A percentile compares a stretch with the other conserved stretches of the same genome.
Conservation (phyloP, 805 yeast species). For the Kurtzmaniella cleridarum region DNA sequence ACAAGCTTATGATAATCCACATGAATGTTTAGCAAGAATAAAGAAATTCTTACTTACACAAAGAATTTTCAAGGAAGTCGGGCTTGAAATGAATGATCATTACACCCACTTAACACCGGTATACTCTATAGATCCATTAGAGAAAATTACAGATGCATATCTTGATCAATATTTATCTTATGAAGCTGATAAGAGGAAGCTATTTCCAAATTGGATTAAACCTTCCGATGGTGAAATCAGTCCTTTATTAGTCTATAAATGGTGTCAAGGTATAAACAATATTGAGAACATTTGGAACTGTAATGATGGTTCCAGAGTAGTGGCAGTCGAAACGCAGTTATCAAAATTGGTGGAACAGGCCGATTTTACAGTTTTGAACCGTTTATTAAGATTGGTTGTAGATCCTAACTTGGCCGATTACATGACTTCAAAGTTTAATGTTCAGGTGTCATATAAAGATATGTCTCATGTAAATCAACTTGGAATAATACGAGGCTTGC, state of each 20-base stretch:
- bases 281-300: constrained; percentile 72
- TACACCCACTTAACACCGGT: constrained; percentile 82
- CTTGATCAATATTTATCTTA: constrained; percentile 94
- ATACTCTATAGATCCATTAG: constrained; percentile 83
- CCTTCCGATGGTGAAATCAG: constrained; percentile 94
- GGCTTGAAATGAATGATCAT: constrained; percentile 85
- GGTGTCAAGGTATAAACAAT: constrained; percentile 90
- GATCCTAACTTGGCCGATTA: constrained; percentile 94
- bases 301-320: constrained; percentile 68
- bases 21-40: constrained; percentile 80
- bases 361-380: constrained; percentile 81
- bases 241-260: constrained; percentile 84
- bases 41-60: constrained; percentile 81
- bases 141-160: constrained; percentile 94
- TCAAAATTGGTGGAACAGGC: constrained; percentile 75
- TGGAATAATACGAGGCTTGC: constrained; percentile 85
- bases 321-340: constrained; percentile 73
- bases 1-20: constrained; percentile 96
- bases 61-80: constrained; percentile 86
- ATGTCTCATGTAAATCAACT: constrained; percentile 90
- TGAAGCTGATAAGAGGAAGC: constrained; percentile 79
- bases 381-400: constrained; percentile 71
- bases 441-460: constrained; percentile 78
- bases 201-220: constrained; percentile 95
- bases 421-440: constrained; percentile 85